Evolutionary conservation across 306 rosid genomes (phyloP).

Genomic region (Begonia peltatifolia): DNA sequence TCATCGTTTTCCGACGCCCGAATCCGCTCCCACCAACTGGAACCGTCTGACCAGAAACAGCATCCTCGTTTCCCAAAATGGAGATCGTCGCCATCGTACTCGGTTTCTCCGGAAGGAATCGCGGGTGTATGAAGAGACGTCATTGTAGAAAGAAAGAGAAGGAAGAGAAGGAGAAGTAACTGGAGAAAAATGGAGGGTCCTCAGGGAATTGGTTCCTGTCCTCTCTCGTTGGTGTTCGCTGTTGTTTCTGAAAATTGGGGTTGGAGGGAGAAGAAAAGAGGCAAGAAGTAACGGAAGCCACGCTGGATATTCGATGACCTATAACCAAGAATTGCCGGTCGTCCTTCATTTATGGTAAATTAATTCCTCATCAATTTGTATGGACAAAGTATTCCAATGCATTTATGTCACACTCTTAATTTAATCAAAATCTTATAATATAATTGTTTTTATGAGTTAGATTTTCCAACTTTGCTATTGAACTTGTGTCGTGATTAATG

Average conservation of each 20-base stretch:
- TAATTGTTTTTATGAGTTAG: no score
- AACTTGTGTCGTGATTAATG: no score
- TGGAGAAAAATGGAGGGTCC: neutral
- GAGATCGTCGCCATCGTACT: slow-evolving; percentile 7
- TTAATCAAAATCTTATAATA: no score
- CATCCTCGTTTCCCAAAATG: slow-evolving; percentile 24
- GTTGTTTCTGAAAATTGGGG: neutral
- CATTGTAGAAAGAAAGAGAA: neutral
- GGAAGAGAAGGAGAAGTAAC: slow-evolving; percentile 6
- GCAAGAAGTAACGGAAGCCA: slow-evolving; percentile 8
- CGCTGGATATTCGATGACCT: slow-evolving; percentile 5
- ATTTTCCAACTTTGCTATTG: no score
- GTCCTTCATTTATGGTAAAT: no score
- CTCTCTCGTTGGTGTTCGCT: neutral
- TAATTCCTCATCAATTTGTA: no score
- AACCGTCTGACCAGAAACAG: slow-evolving; percentile 20
- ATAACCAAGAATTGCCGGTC: slow-evolving; percentile 7
- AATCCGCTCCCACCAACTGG: slow-evolving; percentile 33
- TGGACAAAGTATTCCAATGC: no score
- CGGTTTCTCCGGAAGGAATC: neutral
- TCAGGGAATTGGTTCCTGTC: neutral
- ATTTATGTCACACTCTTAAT: no score
- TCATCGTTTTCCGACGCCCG: slow-evolving; percentile 16
- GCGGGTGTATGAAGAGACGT: neutral
- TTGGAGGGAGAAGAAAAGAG: slow-evolving; percentile 1